Evolutionary conservation across 106 monocot species (phyloP).

Genomic region (Dioscorea alata): DNA sequence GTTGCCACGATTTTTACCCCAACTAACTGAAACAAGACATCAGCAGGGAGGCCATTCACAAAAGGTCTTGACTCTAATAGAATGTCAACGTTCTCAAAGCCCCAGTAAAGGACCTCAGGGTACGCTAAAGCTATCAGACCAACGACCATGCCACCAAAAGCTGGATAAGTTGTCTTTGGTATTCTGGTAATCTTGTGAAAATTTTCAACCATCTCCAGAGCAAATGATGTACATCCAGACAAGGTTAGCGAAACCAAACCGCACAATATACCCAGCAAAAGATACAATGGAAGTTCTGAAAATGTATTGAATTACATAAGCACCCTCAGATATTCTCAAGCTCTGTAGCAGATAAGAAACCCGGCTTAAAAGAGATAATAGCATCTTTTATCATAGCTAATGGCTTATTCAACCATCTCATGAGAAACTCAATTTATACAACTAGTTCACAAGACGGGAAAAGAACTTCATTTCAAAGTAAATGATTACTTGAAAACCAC

Average conservation of each 20-base stretch:
- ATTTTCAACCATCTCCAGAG: conserved; percentile 37
- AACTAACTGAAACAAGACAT: conserved; percentile 70
- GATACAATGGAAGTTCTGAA: conserved; percentile 93
- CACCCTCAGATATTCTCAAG: conserved; percentile 37
- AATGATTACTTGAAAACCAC: too few species aligned
- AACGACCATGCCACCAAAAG: conserved; percentile 71
- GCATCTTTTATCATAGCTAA: not conserved
- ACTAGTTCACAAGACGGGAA: not conserved
- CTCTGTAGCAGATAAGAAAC: conserved; percentile 34
- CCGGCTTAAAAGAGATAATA: conserved; percentile 13
- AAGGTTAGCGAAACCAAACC: conserved; percentile 70
- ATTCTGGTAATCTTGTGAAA: conserved; percentile 49
- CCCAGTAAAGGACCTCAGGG: conserved; percentile 93
- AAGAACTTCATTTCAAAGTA: too few species aligned
- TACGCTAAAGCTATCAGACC: conserved; percentile 75
- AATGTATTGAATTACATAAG: conserved; percentile 45
- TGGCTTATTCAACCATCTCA: not conserved
- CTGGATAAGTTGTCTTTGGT: conserved; percentile 61
- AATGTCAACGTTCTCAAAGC: conserved; percentile 92
- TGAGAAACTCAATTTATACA: not conserved
- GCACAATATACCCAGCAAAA: conserved; percentile 74
- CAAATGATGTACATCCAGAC: conserved; percentile 68
- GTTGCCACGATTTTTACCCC: conserved; percentile 85
- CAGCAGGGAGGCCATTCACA: conserved; percentile 55
- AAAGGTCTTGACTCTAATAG: conserved; percentile 80